phyloP scores from a whole-genome alignment of 108 stramenopile genomes.

The Skeletonema marinoi region DNA sequence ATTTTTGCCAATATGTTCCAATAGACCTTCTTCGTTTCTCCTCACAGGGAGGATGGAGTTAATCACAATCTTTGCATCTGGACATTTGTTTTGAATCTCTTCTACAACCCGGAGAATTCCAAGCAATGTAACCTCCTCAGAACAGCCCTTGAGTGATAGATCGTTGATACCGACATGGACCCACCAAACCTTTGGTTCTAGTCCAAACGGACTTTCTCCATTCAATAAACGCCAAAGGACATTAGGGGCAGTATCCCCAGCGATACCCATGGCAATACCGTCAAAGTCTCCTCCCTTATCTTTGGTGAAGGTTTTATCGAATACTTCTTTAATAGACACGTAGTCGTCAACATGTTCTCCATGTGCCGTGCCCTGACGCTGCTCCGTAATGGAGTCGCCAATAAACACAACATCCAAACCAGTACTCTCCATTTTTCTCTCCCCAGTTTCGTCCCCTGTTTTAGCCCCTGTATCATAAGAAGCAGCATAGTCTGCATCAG shows the following conservation, averaged over 20 bases:
- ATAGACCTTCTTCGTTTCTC: conserved; percentile 36
- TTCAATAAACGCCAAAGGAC: conserved; percentile 80
- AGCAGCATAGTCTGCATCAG: conserved; percentile 9
- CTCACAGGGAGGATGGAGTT: conserved; percentile 61
- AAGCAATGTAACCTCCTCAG: conserved; percentile 68
- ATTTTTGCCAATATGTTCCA: conserved; percentile 40
- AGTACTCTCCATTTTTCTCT: conserved; percentile 4
- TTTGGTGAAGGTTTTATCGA: conserved; percentile 55
- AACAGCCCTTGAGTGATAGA: conserved; percentile 59
- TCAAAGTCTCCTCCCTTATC: conserved; percentile 58
- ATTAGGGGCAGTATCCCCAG: conserved; percentile 67
- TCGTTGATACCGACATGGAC: conserved; percentile 73
- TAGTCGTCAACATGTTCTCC: conserved; percentile 31
- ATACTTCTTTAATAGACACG: conserved; percentile 35
- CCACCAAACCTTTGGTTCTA: conserved; percentile 54
- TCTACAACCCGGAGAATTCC: conserved; percentile 71
- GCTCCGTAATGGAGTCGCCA: conserved; percentile 71
- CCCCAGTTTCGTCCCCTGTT: neutral
- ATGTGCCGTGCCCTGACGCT: conserved; percentile 50
- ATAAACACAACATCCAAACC: conserved; percentile 74
- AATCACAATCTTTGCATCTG: conserved; percentile 62
- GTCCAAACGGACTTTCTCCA: conserved; percentile 64
- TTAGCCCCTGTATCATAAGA: neutral
- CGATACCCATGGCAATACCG: conserved; percentile 69
- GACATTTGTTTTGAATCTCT: conserved; percentile 48